Base-by-base conservation (phyloP, 2,329 filamentous ascomycete genomes). In the Phyllachora maydis region DNA sequence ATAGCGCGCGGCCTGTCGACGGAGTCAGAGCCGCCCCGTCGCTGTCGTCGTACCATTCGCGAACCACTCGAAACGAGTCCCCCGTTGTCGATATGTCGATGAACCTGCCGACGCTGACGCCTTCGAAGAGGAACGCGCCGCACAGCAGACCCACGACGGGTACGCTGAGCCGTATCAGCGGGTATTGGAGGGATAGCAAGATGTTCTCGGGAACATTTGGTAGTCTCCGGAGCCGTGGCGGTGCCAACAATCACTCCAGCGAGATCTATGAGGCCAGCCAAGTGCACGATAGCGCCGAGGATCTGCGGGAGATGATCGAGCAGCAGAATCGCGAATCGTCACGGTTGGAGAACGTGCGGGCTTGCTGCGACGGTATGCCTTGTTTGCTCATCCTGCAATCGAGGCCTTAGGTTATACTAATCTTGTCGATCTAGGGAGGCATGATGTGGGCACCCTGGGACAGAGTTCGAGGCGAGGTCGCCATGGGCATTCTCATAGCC, bases 311-410 rank as follows among this genome's bases (percentile, higher is more conserved):
- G 32, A 69, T 83, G 32, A 78, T 85, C 37, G 77, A 85, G 48
- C 59, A 65, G 31, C 72, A 82, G 41, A 74, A 85, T 38, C 57
- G 68, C 25, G 76, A 83, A 34, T 58, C 72, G 14, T 77, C 83
- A 41, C 63, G 72, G 31, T 59, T 95, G 38, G 85, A 95, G 57
- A 93, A 98, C 45, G 88, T 98, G 33, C 64, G 88, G 42, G 83
- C 85, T 29, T 98, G 88, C 53, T 98, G 88, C 49, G 88, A 95
- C 63, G 88, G 83, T 85, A 61, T 65, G 73, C 54, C 27, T 27
- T 21, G 12, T 16, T 14, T 7, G 11, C 18, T 18, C n/a, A 11
- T 18, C 17, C 16, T 19, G 11, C 19, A 5, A 12, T 14, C n/a
- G 11, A 10, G 18, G 12, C 4, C 10, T 14, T 14, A 9, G 13